Conservation (phyloP, 177 flowering plant genomes). For the Telopea speciosissima region DNA sequence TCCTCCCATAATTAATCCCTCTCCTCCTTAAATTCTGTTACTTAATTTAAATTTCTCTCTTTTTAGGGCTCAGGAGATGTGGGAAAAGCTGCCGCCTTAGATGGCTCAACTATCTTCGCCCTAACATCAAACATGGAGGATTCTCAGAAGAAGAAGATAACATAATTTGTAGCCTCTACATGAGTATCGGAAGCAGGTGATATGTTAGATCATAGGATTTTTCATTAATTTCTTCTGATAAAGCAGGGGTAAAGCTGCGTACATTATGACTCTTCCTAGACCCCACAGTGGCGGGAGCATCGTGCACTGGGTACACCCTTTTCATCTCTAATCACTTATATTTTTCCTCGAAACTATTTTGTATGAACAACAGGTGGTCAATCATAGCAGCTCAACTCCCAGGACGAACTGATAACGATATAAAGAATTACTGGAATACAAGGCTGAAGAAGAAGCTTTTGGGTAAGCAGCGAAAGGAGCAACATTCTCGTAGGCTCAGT, state of each 20-base stretch:
- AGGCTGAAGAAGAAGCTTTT: constrained; percentile 75
- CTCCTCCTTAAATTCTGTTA: neutral
- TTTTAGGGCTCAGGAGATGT: constrained; percentile 73
- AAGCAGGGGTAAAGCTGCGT: too few species aligned
- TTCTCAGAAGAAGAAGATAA: constrained; percentile 91
- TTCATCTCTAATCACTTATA: too few species aligned
- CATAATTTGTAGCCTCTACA: constrained; percentile 75
- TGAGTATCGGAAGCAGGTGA: constrained; percentile 92
- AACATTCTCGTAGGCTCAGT: constrained; percentile 27
- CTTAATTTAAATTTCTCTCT: neutral
- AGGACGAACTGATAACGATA: constrained; percentile 75
- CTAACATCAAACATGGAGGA: constrained; percentile 86
- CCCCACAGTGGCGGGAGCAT: too few species aligned
- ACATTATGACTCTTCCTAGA: too few species aligned
- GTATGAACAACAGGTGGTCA: constrained; percentile 56
- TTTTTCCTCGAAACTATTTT: too few species aligned
- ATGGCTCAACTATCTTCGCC: constrained; percentile 91
- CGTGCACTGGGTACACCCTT: too few species aligned
- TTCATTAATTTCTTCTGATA: too few species aligned
- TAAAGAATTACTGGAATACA: constrained; percentile 89
- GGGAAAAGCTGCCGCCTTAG: constrained; percentile 90
- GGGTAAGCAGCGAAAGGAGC: constrained; percentile 59
- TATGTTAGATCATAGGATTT: neutral
- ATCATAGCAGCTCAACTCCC: constrained; percentile 79
- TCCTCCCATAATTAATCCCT: neutral